Percentiles rank a stretch among this genome's conserved stretches.
These are phyloP conservation scores for Mortierella sp. DNA, from an alignment of 371 early-diverging fungal species.

Conservation along the genomic window DNA sequence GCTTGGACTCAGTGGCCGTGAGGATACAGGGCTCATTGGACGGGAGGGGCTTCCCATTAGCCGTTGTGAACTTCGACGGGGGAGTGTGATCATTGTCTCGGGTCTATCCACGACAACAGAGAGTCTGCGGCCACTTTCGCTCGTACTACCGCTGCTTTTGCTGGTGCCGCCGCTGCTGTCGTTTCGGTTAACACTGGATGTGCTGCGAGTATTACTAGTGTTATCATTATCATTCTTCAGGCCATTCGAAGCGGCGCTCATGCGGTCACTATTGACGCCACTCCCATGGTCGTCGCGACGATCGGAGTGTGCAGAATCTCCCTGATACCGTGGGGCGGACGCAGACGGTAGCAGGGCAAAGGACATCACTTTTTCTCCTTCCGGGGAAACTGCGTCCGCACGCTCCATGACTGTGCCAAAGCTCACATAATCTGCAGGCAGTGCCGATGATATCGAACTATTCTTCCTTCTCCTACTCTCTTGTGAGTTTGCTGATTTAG, in stretches of 20 bases:
- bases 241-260: no score
- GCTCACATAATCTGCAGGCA: constrained; percentile 32
- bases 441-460: constrained; percentile 16
- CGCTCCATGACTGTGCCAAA: constrained; percentile 52
- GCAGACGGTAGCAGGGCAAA: constrained; percentile 5
- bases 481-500: constrained; percentile 13
- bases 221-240: no score
- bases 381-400: constrained; percentile 35
- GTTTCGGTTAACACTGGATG: neutral
- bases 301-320: neutral
- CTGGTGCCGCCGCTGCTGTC: neutral
- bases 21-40: constrained; percentile 45
- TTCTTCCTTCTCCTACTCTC: constrained; percentile 12
- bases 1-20: constrained; percentile 42
- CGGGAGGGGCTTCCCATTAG: constrained; percentile 37
- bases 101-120: constrained; percentile 34
- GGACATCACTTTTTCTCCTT: neutral
- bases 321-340: neutral
- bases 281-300: neutral
- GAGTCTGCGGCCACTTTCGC: constrained; percentile 19
- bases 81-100: constrained; percentile 39
- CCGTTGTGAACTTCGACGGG: constrained; percentile 46
- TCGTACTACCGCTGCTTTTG: constrained; percentile 8
- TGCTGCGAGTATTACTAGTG: neutral
- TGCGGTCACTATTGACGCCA: no score